Conservation (phyloP, 495 filamentous ascomycete species). For the Bacidia gigantensis region DNA sequence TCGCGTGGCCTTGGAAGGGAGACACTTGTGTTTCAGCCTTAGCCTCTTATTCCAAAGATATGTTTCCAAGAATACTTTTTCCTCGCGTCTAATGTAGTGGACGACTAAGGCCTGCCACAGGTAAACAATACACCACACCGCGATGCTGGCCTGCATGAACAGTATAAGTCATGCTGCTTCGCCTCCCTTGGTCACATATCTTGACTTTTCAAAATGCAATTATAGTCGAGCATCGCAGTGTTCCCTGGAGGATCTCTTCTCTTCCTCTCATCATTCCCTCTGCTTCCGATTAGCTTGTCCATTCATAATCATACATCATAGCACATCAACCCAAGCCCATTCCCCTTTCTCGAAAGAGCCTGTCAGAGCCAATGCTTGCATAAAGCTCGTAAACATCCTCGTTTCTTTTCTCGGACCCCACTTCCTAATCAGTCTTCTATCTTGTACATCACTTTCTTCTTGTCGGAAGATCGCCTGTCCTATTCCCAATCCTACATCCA, state of each 20-base stretch:
- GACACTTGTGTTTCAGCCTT: constrained; percentile 6
- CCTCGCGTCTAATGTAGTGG: constrained; percentile 3
- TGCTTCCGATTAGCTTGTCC: constrained; percentile 6
- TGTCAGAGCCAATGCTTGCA: constrained; percentile 2
- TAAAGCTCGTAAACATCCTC: constrained; percentile 4
- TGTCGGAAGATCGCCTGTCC: constrained; percentile 4
- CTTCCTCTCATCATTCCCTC: constrained; percentile 6
- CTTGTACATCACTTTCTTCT: constrained; percentile 2
- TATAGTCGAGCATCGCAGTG: constrained; percentile 4
- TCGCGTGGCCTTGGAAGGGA: neutral
- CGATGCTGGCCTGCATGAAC: neutral
- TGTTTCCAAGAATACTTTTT: constrained; percentile 8
- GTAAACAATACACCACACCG: constrained; percentile 1
- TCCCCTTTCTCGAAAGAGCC: neutral
- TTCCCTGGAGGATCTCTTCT: constrained; percentile 8
- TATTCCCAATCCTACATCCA: neutral
- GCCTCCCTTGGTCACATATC: constrained; percentile 9
- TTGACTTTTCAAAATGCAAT: constrained; percentile 12
- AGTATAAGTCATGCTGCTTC: constrained; percentile 16
- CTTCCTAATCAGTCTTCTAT: constrained; percentile 11
- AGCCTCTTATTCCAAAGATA: constrained; percentile 6
- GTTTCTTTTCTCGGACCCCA: constrained; percentile 6
- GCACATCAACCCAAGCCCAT: neutral
- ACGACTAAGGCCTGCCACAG: neutral
- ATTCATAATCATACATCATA: constrained; percentile 7